Base-by-base conservation (phyloP, 2,329 filamentous ascomycete genomes). In the Sclerotinia subarctica region DNA sequence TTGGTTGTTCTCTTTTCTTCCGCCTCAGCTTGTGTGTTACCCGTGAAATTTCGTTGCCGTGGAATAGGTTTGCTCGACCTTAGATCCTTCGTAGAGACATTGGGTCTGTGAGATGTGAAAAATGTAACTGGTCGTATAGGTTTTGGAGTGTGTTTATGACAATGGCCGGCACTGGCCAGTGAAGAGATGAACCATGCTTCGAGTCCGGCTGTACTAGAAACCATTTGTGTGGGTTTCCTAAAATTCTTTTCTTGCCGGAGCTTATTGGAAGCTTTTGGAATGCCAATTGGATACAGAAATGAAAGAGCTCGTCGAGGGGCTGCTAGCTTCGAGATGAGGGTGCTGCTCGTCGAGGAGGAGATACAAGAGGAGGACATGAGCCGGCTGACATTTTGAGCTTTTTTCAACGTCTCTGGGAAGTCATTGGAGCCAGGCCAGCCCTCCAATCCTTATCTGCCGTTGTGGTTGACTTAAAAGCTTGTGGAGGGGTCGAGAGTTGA, bases 291-390 rank as follows among this genome's bases (percentile, higher is more conserved):
- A 68, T 75, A 77, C 64, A 78, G 57, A 63, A 78, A 77, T 46
- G 72, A 70, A 47, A 78, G 73, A 29, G 72, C 64, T 26, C 74
- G 76, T 71, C 76, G 77, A 73, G 76, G 72, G 72, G 76, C 76
- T 79, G 75, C 76, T 79, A 81, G 77, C 78, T 80, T 81, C 71
- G 81, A 80, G 78, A 80, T 78, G 77, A 80, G 77, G 77, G 81
- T 80, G 79, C 80, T 79, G 78, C 79, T 77, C 72, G 73, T 76
- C 72, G 75, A 81, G 82, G 83, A 80, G 79, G 83, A 81, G 79
- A 80, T 81, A 80, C 82, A 82, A 81, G 84, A 78, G 80, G 83
- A 80, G 85, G 84, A 86, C 87, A 90, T 89, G 85, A 85, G 84
- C 83, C 76, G 80, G 78, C 81, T 81, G 79, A 83, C 87, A 89